Conservation (phyloP, 1,284 basidiomycete species). For the Sporisorium sorghi region DNA sequence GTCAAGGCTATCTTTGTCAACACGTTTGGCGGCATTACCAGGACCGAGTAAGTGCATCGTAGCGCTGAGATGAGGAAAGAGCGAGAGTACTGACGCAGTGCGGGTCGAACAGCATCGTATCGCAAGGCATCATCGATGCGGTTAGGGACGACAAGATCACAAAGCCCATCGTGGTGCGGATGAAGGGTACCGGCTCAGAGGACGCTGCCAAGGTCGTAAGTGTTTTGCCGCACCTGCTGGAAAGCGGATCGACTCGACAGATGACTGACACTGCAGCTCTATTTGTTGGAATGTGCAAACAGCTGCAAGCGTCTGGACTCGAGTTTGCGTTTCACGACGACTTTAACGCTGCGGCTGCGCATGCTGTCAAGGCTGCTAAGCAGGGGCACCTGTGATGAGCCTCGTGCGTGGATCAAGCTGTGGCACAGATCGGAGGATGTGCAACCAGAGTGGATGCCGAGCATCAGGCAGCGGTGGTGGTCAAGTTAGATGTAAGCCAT, state of each 20-base stretch:
- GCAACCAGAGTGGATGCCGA: too few species aligned
- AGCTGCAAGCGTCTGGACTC: slow-evolving; percentile 35
- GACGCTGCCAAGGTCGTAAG: slow-evolving; percentile 41
- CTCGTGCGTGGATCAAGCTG: background rate
- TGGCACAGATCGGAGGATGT: background rate
- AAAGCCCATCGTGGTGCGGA: slow-evolving; percentile 53
- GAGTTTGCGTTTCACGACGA: slow-evolving; percentile 54
- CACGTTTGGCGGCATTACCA: slow-evolving; percentile 57
- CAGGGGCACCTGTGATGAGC: slow-evolving; percentile 32
- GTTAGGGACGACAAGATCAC: slow-evolving; percentile 52
- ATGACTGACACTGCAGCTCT: background rate
- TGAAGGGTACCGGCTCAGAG: slow-evolving; percentile 55
- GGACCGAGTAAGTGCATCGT: slow-evolving; percentile 30
- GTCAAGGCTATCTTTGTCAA: slow-evolving; percentile 62
- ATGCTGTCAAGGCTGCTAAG: slow-evolving; percentile 51
- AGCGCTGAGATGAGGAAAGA: background rate
- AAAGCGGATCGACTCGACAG: background rate
- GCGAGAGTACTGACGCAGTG: slow-evolving; percentile 1
- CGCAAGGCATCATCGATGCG: slow-evolving; percentile 58
- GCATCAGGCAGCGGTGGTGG: too few species aligned
- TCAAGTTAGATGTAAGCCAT: background rate
- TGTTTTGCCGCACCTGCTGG: background rate
- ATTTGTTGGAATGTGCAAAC: background rate
- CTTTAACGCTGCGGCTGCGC: slow-evolving; percentile 52
- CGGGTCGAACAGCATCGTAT: slow-evolving; percentile 25